These are phyloP conservation scores for Lepidium africanum DNA, from an alignment of 345 rosid species.

Conservation along the genomic window DNA sequence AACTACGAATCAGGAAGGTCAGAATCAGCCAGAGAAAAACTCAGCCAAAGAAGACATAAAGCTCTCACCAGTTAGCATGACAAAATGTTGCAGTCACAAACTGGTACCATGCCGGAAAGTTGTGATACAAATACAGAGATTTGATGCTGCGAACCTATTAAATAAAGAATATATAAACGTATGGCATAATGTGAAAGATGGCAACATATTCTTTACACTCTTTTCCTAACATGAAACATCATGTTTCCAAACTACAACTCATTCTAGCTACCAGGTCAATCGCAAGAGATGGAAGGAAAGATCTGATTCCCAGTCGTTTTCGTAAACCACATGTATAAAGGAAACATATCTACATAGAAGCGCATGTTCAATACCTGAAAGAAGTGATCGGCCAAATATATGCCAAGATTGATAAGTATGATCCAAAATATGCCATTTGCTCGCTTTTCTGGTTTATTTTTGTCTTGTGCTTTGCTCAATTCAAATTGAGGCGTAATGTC, in stretches of 20 bases:
- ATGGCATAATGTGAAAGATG: background rate
- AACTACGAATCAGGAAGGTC: background rate
- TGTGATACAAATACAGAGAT: slow-evolving; percentile 72
- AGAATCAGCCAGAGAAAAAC: background rate
- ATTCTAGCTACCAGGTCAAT: background rate
- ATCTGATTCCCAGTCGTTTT: background rate
- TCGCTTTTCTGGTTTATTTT: slow-evolving; percentile 41
- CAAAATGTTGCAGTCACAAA: slow-evolving; percentile 89
- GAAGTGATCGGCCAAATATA: slow-evolving; percentile 70
- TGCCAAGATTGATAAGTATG: slow-evolving; percentile 73
- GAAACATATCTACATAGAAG: background rate
- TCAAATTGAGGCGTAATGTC: slow-evolving; percentile 59
- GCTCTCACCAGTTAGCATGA: slow-evolving; percentile 85
- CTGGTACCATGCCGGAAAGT: slow-evolving; percentile 79
- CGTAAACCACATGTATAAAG: background rate
- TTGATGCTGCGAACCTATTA: slow-evolving; percentile 49
- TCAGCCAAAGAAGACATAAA: background rate
- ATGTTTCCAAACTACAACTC: background rate
- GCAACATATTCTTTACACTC: background rate
- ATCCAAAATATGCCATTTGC: slow-evolving; percentile 80
- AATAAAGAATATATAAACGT: background rate
- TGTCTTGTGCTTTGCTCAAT: slow-evolving; percentile 41
- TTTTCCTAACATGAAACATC: background rate
- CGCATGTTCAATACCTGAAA: slow-evolving; percentile 48
- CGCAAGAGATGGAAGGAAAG: background rate